A percentile compares a stretch with the other conserved stretches of the same genome.
These are phyloP conservation scores for Apophysomyces ossiformis DNA, from an alignment of 371 early-diverging fungal genomes.

Conservation along the genomic window DNA sequence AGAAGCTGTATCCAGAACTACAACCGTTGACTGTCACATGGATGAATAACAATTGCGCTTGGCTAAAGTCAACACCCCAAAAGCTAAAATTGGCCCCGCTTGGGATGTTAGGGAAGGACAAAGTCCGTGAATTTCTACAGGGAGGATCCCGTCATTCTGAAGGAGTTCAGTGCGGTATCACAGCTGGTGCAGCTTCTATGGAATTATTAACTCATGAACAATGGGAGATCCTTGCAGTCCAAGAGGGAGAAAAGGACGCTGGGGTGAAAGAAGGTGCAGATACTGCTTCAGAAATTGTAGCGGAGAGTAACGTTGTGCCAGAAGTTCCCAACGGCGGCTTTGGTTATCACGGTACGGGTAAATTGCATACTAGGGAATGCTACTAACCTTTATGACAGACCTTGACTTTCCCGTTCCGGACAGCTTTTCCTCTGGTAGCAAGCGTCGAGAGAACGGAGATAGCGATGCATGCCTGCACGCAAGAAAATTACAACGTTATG, in stretches of 20 bases:
- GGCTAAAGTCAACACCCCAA: constrained; percentile 45
- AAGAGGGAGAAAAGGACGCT: neutral
- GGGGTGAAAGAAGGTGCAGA: neutral
- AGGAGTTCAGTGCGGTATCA: constrained; percentile 32
- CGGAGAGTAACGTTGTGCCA: neutral
- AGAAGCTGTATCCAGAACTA: constrained; percentile 45
- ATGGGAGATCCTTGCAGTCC: constrained; percentile 14
- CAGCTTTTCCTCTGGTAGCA: constrained; percentile 29
- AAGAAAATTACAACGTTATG: too few relatives aligned
- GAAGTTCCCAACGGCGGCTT: neutral
- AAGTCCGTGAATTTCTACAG: constrained; percentile 29
- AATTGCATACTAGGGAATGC: neutral
- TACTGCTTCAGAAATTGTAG: neutral
- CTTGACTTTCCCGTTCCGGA: neutral
- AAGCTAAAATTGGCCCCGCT: constrained; percentile 32
- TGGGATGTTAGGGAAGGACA: constrained; percentile 33
- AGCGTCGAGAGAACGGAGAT: too few relatives aligned
- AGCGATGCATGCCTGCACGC: too few relatives aligned
- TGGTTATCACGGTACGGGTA: neutral
- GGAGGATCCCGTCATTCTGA: constrained; percentile 22
- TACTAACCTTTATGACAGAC: neutral
- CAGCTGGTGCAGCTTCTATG: constrained; percentile 39
- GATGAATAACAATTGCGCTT: constrained; percentile 46
- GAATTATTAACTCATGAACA: constrained; percentile 34
- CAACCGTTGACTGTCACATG: constrained; percentile 48